Evolutionary conservation across 805 yeast species (phyloP), one percentile per base, ranked within the genome.

Genomic region (Candida alai): DNA sequence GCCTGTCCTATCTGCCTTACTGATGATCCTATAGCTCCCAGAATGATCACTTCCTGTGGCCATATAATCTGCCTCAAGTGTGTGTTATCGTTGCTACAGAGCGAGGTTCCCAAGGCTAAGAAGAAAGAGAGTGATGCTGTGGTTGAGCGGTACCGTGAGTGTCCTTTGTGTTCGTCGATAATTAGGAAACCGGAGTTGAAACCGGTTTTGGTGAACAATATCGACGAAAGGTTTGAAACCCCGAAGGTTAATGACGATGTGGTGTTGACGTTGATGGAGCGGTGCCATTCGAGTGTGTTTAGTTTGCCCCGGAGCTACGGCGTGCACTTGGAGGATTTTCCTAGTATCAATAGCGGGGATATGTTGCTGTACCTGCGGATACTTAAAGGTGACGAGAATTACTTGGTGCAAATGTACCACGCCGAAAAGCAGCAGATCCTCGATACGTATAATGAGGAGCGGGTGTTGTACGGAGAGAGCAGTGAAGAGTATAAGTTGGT

Each of bases 1-100:
- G 78, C 80, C 24, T 93, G 99, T 53, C 97, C 98, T 0, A 90
- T 93, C 18, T 93, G 99, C 55, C 64, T 93, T 10, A 72, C 80
- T 20, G 94, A 86, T 32, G 80, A 78, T 10, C 84, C 93, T 10
- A 74, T 84, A 12, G 96, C 97, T 0, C 97, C 98, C 2, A 67
- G 97, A 36, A 94, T 93, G 97, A 79, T 87, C 19, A 62, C 68
- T 4, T 73, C 79, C 9, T 93, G 99, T 62, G 98, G 99, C 4
- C 99, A 93, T 53, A 72, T 88, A 11, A 76, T 93, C 50, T 93
- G 99, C 52, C 69, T 76, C 36, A 76, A 88, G 10, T 93, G 99
- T 56, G 58, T 90, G 19, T 56, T 88, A 36, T 74, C 88, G 28
- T 75, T 84, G 48, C 62, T 86, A 28, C 83, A 75, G 23, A 76